phyloP scores from a whole-genome alignment of 805 yeast species.

The Schwanniomyces vanrijiae region DNA sequence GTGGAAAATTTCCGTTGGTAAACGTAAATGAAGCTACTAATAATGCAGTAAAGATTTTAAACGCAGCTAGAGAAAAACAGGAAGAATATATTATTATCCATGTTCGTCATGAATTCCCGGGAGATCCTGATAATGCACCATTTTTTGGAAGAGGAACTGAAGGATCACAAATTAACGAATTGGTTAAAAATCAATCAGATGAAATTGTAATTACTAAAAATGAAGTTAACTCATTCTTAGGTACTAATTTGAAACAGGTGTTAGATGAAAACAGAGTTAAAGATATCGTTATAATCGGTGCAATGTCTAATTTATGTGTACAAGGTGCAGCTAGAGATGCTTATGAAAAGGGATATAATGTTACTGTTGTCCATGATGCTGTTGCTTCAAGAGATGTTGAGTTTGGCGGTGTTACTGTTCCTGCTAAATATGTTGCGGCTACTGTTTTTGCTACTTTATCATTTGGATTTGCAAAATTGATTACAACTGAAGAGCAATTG shows the following conservation, averaged over 20 bases:
- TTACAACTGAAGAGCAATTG: background rate
- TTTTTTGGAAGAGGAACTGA: slow-evolving; percentile 2
- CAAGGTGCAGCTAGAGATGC: slow-evolving; percentile 1
- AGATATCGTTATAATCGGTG: background rate
- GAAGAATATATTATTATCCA: slow-evolving; percentile 1
- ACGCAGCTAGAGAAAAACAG: background rate
- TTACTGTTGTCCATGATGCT: background rate
- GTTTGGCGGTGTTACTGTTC: background rate
- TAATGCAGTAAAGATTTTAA: background rate
- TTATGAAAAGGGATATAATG: background rate
- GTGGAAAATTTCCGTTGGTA: slow-evolving; percentile 1
- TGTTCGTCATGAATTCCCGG: slow-evolving; percentile 3
- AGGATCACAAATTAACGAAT: slow-evolving; percentile 1
- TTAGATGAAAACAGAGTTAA: background rate
- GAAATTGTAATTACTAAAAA: background rate
- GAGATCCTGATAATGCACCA: slow-evolving; percentile 1
- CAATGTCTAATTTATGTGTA: background rate
- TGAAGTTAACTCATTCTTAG: background rate
- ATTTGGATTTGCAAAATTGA: slow-evolving; percentile 1
- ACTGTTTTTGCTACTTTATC: background rate
- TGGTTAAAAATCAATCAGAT: background rate
- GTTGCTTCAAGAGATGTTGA: background rate
- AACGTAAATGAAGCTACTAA: slow-evolving; percentile 1
- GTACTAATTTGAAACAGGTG: background rate
- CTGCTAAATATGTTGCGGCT: slow-evolving; percentile 2